Conservation (phyloP, 2,329 filamentous ascomycete genomes). For the Trichoderma sp. region DNA sequence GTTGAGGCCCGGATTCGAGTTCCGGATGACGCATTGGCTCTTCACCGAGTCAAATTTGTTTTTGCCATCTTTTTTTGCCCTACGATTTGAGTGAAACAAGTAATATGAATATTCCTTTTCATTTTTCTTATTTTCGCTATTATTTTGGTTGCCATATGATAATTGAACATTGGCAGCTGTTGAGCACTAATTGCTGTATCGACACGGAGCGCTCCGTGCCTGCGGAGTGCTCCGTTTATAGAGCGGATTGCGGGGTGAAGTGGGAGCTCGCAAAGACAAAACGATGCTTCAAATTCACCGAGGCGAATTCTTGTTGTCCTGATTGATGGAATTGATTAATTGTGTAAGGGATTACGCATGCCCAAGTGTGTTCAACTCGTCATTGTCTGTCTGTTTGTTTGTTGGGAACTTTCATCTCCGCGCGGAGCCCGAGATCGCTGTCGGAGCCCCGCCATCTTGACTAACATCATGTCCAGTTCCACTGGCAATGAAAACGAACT, state of each 20-base stretch:
- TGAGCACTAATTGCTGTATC: background rate
- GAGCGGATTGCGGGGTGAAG: background rate
- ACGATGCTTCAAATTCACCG: background rate
- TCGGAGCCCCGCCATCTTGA: conserved; percentile 7
- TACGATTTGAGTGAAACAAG: background rate
- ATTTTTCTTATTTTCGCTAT: background rate
- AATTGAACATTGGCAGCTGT: background rate
- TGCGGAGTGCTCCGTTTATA: background rate
- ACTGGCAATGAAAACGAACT: background rate
- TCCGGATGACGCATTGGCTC: conserved; percentile 27
- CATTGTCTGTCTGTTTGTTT: background rate
- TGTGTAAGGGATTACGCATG: background rate
- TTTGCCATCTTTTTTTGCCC: conserved; percentile 2
- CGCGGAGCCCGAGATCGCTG: conserved; percentile 12
- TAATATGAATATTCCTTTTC: background rate
- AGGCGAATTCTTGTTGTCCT: background rate
- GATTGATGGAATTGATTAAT: background rate
- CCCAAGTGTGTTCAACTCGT: background rate
- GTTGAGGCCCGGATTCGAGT: conserved; percentile 31
- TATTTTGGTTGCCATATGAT: background rate
- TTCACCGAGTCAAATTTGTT: background rate
- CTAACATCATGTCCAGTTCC: background rate
- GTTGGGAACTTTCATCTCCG: background rate
- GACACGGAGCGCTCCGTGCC: background rate
- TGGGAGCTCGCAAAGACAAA: background rate